phyloP scores from a whole-genome alignment of 2,329 filamentous ascomycete species.

The Diaporthe capsici region DNA sequence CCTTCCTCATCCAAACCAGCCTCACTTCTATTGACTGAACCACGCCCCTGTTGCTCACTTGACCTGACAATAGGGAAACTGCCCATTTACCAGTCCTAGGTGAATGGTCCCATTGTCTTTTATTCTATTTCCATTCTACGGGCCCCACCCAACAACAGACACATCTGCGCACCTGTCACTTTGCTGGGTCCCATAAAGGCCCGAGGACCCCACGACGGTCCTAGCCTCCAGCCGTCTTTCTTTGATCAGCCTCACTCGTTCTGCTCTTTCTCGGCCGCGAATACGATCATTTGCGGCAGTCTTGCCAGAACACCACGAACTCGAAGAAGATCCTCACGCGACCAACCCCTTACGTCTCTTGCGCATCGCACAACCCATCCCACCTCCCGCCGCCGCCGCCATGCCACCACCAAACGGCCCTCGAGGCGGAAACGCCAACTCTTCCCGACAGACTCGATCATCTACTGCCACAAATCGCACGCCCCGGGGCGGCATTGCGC shows the following conservation, averaged over 20 bases:
- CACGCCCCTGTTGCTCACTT: slow-evolving; percentile 1
- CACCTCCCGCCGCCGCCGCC: background rate
- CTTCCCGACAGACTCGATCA: slow-evolving; percentile 40
- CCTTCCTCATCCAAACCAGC: slow-evolving; percentile 21
- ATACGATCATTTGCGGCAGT: background rate
- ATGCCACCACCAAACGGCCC: slow-evolving; percentile 49
- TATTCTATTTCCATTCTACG: slow-evolving; percentile 2
- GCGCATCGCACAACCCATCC: background rate
- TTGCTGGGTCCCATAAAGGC: slow-evolving; percentile 25
- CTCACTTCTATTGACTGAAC: background rate
- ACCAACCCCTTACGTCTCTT: background rate
- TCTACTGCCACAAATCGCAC: slow-evolving; percentile 28
- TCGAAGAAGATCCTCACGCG: slow-evolving; percentile 2
- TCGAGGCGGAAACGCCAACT: slow-evolving; percentile 40
- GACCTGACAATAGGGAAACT: slow-evolving; percentile 19
- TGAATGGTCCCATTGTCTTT: background rate
- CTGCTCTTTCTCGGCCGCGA: background rate
- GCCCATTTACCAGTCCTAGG: background rate
- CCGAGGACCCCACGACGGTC: slow-evolving; percentile 25
- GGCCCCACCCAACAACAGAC: slow-evolving; percentile 7
- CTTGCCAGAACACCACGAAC: background rate
- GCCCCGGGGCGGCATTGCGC: slow-evolving; percentile 65
- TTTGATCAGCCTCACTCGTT: slow-evolving; percentile 6
- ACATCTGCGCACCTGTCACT: background rate
- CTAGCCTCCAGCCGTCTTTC: slow-evolving; percentile 19